Percentiles rank a stretch among this genome's conserved stretches.
These are phyloP conservation scores for Xylaria acuta DNA, from an alignment of 495 filamentous ascomycete genomes.

Conservation along the genomic window DNA sequence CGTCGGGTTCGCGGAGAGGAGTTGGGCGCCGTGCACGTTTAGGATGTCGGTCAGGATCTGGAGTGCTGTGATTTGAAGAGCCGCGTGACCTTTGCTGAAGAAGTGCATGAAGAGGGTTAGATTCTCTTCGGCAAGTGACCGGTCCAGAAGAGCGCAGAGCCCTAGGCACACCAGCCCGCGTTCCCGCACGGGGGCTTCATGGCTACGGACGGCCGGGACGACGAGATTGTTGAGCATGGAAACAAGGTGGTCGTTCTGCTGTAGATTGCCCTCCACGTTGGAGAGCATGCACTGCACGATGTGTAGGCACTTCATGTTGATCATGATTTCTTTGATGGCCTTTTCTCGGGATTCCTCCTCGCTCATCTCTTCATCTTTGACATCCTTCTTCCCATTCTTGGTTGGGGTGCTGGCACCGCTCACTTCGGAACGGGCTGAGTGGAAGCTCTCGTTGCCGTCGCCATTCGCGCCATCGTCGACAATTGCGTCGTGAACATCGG, in stretches of 20 bases:
- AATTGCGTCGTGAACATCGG: slow-evolving; percentile 94
- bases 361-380: slow-evolving; percentile 58
- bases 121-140: slow-evolving; percentile 90
- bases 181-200: slow-evolving; percentile 92
- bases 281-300: slow-evolving; percentile 97
- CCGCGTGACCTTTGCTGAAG: slow-evolving; percentile 89
- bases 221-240: slow-evolving; percentile 97
- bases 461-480: slow-evolving; percentile 60
- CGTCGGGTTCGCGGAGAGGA: slow-evolving; percentile 63
- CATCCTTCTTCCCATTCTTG: slow-evolving; percentile 54
- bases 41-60: slow-evolving; percentile 96
- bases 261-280: slow-evolving; percentile 83
- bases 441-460: slow-evolving; percentile 84
- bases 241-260: slow-evolving; percentile 84
- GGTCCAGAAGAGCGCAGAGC: slow-evolving; percentile 87
- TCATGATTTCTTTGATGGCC: slow-evolving; percentile 85
- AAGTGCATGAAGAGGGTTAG: slow-evolving; percentile 94
- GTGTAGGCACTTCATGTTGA: slow-evolving; percentile 98
- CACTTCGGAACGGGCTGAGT: slow-evolving; percentile 85
- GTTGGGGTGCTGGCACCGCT: slow-evolving; percentile 66
- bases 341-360: slow-evolving; percentile 81
- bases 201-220: slow-evolving; percentile 89
- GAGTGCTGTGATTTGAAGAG: slow-evolving; percentile 84
- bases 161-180: slow-evolving; percentile 88
- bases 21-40: slow-evolving; percentile 79